Evolutionary conservation across 805 yeast genomes (phyloP), one percentile per base, ranked within the genome.

Genomic region (Teunomyces barrocoloradensis): DNA sequence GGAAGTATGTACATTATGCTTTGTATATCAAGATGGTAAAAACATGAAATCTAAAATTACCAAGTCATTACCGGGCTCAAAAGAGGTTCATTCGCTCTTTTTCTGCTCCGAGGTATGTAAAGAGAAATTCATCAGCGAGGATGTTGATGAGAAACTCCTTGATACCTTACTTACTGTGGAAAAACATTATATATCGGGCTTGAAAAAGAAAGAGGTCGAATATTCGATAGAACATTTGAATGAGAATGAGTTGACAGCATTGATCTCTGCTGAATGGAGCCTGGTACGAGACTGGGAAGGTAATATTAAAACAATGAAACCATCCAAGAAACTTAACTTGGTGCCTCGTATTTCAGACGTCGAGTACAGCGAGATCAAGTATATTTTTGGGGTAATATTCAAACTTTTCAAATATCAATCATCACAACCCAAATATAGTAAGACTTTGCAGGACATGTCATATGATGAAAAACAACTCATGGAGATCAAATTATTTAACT

Each of bases 1-100:
- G 52, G 89, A 84, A 54, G 85, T 80, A 1, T 84, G 89, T 58
- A 69, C 76, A 6, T 55, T 58, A 49, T 84, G 89, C 53, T 80
- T 73, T 55, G 45, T 52, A 2, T 84, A 81, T 52, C 69, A 68
- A 28, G 59, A 70, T 51, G 85, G 86, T 0, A 65, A 61, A 29
- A 65, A 67, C 34, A 64, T 80, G 65, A 81, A 78, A 52, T 55
- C 62, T 44, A 77, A 69, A 46, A 52, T 74, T 10, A 43, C 51
- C 13, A 51, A 58, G 17, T 49, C 54, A 40, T 43, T 55, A 1
- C 29, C 40, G 12, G 40, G 40, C 6, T 54, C 51, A 28, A 32
- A 37, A 50, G 51, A 43, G 53, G 45, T 41, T 56, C 45, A 73
- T 12, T 79, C 78, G 4, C 53, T 80, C 27, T 79, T 79, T 70